Conservation (phyloP, 2,329 filamentous ascomycete species). For the Penicillium corylophilum region DNA sequence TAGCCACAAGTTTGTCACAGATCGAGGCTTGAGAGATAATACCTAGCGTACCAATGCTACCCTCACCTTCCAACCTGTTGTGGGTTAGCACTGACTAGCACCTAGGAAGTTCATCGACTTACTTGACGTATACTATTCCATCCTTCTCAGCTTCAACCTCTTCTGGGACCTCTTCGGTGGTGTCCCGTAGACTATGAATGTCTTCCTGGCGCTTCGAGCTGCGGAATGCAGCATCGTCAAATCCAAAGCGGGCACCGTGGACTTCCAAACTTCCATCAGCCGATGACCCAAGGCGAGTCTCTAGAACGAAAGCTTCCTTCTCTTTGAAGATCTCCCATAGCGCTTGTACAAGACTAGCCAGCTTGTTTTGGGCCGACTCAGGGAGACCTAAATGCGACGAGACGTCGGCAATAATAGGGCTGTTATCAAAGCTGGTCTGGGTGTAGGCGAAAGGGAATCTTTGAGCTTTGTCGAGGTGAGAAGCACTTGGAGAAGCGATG, state of each 20-base stretch:
- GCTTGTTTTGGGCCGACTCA: slow-evolving; percentile 43
- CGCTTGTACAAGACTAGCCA: slow-evolving; percentile 52
- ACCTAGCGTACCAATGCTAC: slow-evolving; percentile 71
- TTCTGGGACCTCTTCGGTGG: slow-evolving; percentile 51
- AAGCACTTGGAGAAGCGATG: slow-evolving; percentile 56
- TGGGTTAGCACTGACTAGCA: not conserved
- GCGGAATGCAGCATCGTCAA: slow-evolving; percentile 69
- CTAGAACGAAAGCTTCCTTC: slow-evolving; percentile 65
- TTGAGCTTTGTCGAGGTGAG: slow-evolving; percentile 46
- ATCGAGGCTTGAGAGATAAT: slow-evolving; percentile 11
- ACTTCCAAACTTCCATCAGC: slow-evolving; percentile 49
- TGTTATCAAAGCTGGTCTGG: slow-evolving; percentile 43
- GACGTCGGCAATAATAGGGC: slow-evolving; percentile 43
- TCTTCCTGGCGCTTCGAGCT: slow-evolving; percentile 61
- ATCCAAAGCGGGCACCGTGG: slow-evolving; percentile 58
- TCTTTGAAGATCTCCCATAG: slow-evolving; percentile 61
- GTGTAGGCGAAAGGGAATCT: slow-evolving; percentile 64
- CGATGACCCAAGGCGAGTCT: slow-evolving; percentile 49
- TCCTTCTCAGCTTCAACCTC: slow-evolving; percentile 65
- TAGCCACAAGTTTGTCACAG: not conserved
- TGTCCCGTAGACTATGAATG: slow-evolving; percentile 59
- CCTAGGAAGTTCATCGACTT: slow-evolving; percentile 23
- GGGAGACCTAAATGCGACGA: slow-evolving; percentile 55
- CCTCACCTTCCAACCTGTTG: slow-evolving; percentile 47
- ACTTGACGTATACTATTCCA: slow-evolving; percentile 77